A percentile compares a stretch with the other conserved stretches of the same genome.
Conservation (phyloP, 2,329 filamentous ascomycete species). For the Chaetoscypha palmicola region DNA sequence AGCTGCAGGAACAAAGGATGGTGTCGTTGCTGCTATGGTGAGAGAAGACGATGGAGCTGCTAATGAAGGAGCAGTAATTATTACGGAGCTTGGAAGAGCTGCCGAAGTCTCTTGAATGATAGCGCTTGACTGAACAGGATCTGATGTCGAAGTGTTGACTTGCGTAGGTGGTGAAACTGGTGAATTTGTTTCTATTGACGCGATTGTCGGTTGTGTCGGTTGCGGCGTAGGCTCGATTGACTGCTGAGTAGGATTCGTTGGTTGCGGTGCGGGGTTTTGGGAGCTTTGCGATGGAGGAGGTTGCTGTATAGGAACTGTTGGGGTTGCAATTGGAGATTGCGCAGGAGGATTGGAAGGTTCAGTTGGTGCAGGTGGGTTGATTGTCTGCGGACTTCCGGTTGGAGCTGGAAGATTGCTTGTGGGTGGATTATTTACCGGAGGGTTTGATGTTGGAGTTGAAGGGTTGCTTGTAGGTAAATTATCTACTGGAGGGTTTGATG, state of each 20-base stretch:
- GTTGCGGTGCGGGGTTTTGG: background rate
- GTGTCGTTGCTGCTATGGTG: slow-evolving; percentile 3
- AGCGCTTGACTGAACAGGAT: background rate
- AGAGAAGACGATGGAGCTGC: background rate
- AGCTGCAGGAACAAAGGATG: slow-evolving; percentile 7
- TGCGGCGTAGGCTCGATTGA: background rate
- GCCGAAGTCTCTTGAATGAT: background rate
- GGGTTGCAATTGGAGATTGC: background rate
- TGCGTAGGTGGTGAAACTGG: background rate
- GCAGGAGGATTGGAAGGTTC: background rate
- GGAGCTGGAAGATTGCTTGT: too few relatives aligned
- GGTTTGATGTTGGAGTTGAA: too few relatives aligned
- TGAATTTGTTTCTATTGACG: background rate
- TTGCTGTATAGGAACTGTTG: background rate
- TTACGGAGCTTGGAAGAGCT: background rate
- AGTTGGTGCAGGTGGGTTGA: background rate
- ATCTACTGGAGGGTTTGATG: too few relatives aligned
- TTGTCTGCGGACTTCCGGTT: background rate
- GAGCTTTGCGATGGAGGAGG: background rate
- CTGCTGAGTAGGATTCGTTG: background rate
- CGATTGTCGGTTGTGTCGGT: background rate
- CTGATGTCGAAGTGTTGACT: background rate
- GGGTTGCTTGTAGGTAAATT: too few relatives aligned
- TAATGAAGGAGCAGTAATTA: background rate
- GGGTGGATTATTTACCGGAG: too few relatives aligned